Evolutionary conservation across 2,329 filamentous ascomycete species (phyloP).

Genomic region (Pseudogymnoascus sp.): DNA sequence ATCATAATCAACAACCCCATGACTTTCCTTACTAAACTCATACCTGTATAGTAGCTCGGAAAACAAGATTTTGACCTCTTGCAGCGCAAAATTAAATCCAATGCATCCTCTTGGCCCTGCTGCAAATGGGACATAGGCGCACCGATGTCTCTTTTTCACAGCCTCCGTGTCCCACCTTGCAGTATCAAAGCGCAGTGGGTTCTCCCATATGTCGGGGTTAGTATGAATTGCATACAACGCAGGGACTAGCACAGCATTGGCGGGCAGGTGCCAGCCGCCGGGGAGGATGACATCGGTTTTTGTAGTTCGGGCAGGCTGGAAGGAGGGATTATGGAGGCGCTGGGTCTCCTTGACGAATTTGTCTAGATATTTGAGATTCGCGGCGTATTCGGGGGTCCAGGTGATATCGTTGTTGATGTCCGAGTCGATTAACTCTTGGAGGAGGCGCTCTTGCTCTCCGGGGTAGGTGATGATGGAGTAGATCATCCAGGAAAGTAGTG

Average conservation of each 20-base stretch:
- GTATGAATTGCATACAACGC: background rate
- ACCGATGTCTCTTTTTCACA: constrained; percentile 46
- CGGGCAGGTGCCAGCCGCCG: constrained; percentile 51
- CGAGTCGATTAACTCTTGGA: constrained; percentile 52
- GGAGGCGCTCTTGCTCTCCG: constrained; percentile 49
- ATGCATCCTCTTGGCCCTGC: constrained; percentile 53
- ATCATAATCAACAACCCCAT: background rate
- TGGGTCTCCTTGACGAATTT: constrained; percentile 57
- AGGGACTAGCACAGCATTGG: constrained; percentile 31
- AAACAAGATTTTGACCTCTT: background rate
- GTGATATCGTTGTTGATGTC: constrained; percentile 39
- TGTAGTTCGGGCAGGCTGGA: constrained; percentile 53
- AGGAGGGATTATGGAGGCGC: constrained; percentile 54
- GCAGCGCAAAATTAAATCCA: constrained; percentile 30
- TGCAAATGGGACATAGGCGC: constrained; percentile 53
- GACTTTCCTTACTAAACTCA: background rate
- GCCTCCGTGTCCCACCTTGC: constrained; percentile 52
- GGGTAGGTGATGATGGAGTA: constrained; percentile 49
- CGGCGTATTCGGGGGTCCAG: constrained; percentile 42
- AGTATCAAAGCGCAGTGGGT: constrained; percentile 43
- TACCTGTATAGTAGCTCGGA: background rate
- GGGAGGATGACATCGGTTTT: constrained; percentile 51
- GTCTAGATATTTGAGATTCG: constrained; percentile 47
- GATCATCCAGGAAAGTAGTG: constrained; percentile 52
- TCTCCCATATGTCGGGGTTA: background rate